Base-by-base conservation (phyloP, 2,329 filamentous ascomycete genomes). In the Sarocladiaceae sp. region DNA sequence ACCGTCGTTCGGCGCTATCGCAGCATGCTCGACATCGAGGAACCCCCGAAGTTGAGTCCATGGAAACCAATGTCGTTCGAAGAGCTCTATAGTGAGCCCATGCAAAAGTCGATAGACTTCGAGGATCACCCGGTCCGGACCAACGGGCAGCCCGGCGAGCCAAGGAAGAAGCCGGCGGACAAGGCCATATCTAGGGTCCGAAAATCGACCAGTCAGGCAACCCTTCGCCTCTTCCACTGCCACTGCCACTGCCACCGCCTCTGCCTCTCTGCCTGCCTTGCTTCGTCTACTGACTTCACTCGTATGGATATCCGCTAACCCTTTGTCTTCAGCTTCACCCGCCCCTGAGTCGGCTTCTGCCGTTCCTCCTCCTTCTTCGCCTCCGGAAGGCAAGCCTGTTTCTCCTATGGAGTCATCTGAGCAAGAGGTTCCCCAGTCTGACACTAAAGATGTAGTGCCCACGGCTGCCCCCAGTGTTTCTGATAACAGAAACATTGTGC, bases 401-500 rank as follows among this genome's bases (percentile, higher is more conserved):
- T 52, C 58, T 47, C 51, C 57, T 43, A 54, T 57, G 50, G 53
- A 57, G 15, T 45, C 50, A 33, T 32, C 27, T 43, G 19, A 47
- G 51, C 55, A 60, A 56, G 56, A 59, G 58, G 57, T 56, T 52
- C 48, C 53, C 50, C 53, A 53, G 56, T 65, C 66, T 65, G 62
- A 69, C 60, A 44, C 47, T 39, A 47, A 34, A 35, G 45, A 51
- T 49, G 51, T 56, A 59, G 59, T 59, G 45, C 56, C 63, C 42
- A 57, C 60, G 53, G 62, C 61, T 56, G 54, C 60, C 49, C 52
- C 59, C 43, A 73, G 78, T 54, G 69, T 75, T 55, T 78, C 73
- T 60, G 85, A 88, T 60, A 84, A 84, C 76, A 83, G 83, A 69
- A 97, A 98, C 76, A 95, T 98, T 66, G 91, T 98, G 59, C 88